Evolutionary conservation across 306 rosid species (phyloP), one percentile per base, ranked within the genome.

Genomic region (Lagenaria siceraria): DNA sequence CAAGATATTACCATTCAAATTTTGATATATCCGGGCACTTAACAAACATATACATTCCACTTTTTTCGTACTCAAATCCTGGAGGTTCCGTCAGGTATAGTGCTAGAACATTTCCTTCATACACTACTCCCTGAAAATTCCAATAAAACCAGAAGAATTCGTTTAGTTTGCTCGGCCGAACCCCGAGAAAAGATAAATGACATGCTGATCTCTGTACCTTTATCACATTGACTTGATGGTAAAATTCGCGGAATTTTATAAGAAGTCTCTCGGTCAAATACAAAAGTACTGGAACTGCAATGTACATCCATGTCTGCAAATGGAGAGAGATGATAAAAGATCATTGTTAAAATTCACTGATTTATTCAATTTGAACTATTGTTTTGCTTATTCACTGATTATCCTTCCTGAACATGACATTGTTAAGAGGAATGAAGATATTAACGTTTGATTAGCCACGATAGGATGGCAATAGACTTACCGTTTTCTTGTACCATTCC

Each of bases 271-370:
- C 94, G 38, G 10, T 51, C 15, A 85, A 83, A 65, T 89, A 89
- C 70, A 89, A 79, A n/a, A 58, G 15, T 59, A 87, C 24, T 48
- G 94, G 94, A 63, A 84, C 76, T 68, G 60, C 80, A 15, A 89
- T 80, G 82, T 89, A 89, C 94, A 89, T 89, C 94, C 94, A 89
- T 62, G 94, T 89, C 94, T 89, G 91, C 77, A 84, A 25, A 35
- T 51, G 10, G 10, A 52, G 19, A 72, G 21, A 24, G 15, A 3
- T 48, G 76, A 24, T 8, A 48, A 18, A 7, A 82, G 75, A 66
- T 61, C 68, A 2, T 61, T 35, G 48, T 18, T 64, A 43, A 6
- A 46, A 68, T 68, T 46, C 75, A 42, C 27, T 31, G 11, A 33
- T 29, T 63, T 27, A 5, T 61, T 61, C 21, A 61, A 31, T 58